These are phyloP conservation scores for Leishmania guyanensis DNA, from an alignment of 208 protist genomes.

Conservation along the genomic window DNA sequence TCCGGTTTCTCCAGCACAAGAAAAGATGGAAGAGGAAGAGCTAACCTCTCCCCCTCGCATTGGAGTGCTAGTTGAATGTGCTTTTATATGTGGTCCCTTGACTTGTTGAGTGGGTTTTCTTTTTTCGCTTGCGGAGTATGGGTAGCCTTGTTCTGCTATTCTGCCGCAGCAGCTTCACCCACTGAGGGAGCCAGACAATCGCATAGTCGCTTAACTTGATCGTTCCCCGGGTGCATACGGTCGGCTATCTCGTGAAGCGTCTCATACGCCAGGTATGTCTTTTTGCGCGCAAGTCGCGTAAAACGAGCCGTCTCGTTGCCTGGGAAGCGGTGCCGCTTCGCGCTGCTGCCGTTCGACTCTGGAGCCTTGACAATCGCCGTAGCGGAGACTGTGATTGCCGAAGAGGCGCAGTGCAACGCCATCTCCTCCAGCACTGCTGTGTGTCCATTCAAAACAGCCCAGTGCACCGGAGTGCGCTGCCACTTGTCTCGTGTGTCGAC, in stretches of 20 bases:
- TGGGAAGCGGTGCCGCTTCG: slow-evolving; percentile 4
- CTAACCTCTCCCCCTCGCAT: neutral
- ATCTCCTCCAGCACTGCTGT: slow-evolving; percentile 37
- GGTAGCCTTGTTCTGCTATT: neutral
- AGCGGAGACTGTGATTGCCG: neutral
- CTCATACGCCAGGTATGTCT: slow-evolving; percentile 55
- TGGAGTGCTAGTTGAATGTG: neutral
- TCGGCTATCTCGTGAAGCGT: slow-evolving; percentile 37
- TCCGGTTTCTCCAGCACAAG: neutral
- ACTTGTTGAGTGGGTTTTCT: neutral
- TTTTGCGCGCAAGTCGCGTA: slow-evolving; percentile 40
- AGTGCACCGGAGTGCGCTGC: slow-evolving; percentile 70
- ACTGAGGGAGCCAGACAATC: slow-evolving; percentile 26
- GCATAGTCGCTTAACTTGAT: slow-evolving; percentile 25
- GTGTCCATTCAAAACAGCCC: slow-evolving; percentile 59
- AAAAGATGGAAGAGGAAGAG: neutral
- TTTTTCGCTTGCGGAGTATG: neutral
- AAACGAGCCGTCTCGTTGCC: slow-evolving; percentile 25
- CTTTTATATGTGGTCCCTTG: neutral
- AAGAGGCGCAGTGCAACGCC: slow-evolving; percentile 8
- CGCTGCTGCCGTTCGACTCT: neutral
- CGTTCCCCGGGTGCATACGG: slow-evolving; percentile 23
- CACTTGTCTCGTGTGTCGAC: slow-evolving; percentile 56
- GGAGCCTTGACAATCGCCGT: neutral
- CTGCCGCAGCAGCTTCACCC: slow-evolving; percentile 8